Conservation (phyloP, 2,329 filamentous ascomycete species). For the Thelonectria discophora region DNA sequence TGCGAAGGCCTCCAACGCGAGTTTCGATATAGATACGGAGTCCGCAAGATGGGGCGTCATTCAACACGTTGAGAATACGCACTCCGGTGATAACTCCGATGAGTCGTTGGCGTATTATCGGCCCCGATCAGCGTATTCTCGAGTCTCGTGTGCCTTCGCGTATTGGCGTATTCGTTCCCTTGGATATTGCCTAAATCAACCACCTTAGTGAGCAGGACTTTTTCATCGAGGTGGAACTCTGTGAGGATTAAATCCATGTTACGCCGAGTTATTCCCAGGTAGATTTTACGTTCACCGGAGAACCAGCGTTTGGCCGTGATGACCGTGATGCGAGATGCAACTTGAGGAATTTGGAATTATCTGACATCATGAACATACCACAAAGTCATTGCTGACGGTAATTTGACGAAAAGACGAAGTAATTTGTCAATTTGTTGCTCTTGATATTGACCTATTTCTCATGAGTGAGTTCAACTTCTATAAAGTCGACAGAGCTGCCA, state of each 20-base stretch:
- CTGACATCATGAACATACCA: no score
- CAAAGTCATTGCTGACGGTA: no score
- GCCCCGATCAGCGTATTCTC: slow-evolving; percentile 18
- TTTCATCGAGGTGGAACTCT: background rate
- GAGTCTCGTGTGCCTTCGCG: background rate
- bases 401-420: no score
- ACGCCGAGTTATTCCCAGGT: no score
- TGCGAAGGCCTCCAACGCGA: background rate
- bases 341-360: no score
- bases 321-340: no score
- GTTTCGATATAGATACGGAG: background rate
- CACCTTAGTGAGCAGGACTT: background rate
- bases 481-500: background rate
- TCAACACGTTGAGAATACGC: background rate
- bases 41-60: background rate
- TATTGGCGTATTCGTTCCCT: background rate
- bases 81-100: background rate
- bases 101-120: slow-evolving; percentile 2
- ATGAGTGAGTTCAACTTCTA: background rate
- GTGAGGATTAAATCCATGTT: background rate
- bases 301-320: no score
- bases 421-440: no score
- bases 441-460: no score
- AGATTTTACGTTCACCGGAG: no score
- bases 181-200: background rate